Evolutionary conservation across 2,329 filamentous ascomycete genomes (phyloP).

Genomic region (Fusarium longipes): DNA sequence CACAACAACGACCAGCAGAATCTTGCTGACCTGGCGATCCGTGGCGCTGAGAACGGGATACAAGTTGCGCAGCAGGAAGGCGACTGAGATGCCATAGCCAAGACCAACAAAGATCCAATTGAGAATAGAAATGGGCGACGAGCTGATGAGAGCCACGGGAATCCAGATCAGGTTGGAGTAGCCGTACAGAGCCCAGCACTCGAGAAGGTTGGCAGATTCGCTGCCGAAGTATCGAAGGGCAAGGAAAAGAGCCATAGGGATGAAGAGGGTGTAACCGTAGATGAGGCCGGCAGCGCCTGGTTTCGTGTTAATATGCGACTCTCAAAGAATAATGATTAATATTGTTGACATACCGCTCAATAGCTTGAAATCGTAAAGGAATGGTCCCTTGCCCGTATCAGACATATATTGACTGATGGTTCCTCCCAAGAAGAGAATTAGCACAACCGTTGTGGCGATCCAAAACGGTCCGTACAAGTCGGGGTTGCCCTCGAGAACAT

Average conservation of each 20-base stretch:
- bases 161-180: conserved; percentile 99
- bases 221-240: conserved; percentile 95
- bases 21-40: conserved; percentile 90
- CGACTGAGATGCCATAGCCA: conserved; percentile 83
- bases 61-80: conserved; percentile 86
- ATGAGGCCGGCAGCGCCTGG: conserved; percentile 86
- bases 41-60: conserved; percentile 94
- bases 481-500: conserved; percentile 95
- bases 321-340: not conserved
- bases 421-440: conserved; percentile 94
- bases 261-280: conserved; percentile 92
- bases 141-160: conserved; percentile 89
- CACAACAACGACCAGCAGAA: conserved; percentile 85
- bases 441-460: conserved; percentile 97
- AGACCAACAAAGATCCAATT: conserved; percentile 95
- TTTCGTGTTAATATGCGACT: conserved; percentile 14
- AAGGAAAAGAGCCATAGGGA: conserved; percentile 87
- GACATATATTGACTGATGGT: conserved; percentile 93
- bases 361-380: conserved; percentile 91
- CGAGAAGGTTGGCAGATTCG: conserved; percentile 90
- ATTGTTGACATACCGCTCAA: conserved; percentile 73
- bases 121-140: conserved; percentile 84
- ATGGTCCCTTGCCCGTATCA: conserved; percentile 73
- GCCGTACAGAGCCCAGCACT: conserved; percentile 95
- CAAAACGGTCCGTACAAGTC: conserved; percentile 98